A percentile compares a stretch with the other conserved stretches of the same genome.
Evolutionary conservation across 1,139 yeast species (phyloP).

Genomic region (Tardiomyces blankii): DNA sequence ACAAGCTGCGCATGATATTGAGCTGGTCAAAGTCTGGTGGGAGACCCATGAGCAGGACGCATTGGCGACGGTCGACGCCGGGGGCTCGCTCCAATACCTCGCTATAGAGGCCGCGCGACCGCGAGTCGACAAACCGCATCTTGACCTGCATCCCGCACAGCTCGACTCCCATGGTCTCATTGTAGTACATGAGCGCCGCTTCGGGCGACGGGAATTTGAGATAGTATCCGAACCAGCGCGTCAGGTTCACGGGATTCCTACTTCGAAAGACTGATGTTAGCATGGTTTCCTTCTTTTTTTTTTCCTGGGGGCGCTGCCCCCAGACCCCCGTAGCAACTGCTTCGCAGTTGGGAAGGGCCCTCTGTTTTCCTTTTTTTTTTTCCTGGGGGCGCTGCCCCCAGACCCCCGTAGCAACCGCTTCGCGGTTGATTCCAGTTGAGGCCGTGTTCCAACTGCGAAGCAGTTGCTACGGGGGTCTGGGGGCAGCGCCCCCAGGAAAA

Average conservation of each 20-base stretch:
- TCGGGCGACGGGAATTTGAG: constrained; percentile 36
- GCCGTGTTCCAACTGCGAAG: too few relatives aligned
- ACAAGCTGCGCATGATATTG: constrained; percentile 25
- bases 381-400: too few relatives aligned
- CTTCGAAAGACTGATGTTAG: constrained; percentile 31
- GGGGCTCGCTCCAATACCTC: constrained; percentile 20
- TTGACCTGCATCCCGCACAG: constrained; percentile 41
- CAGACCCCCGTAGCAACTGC: too few relatives aligned
- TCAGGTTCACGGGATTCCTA: constrained; percentile 36
- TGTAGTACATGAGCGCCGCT: constrained; percentile 41
- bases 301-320: constrained; percentile 1
- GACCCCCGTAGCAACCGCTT: too few relatives aligned
- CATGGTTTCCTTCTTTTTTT: not conserved
- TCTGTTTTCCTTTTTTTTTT: constrained; percentile 1
- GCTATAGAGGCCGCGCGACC: constrained; percentile 17
- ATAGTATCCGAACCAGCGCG: constrained; percentile 40
- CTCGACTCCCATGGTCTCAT: constrained; percentile 37
- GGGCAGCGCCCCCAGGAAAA: too few relatives aligned
- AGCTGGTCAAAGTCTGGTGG: constrained; percentile 25
- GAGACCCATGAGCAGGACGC: constrained; percentile 29
- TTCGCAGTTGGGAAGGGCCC: too few relatives aligned
- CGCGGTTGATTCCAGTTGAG: too few relatives aligned
- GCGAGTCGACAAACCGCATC: constrained; percentile 32
- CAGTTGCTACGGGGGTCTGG: too few relatives aligned
- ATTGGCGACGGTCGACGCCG: constrained; percentile 18